Base-by-base conservation (phyloP, 2,329 filamentous ascomycete genomes). In the Ophiostoma perfectum region DNA sequence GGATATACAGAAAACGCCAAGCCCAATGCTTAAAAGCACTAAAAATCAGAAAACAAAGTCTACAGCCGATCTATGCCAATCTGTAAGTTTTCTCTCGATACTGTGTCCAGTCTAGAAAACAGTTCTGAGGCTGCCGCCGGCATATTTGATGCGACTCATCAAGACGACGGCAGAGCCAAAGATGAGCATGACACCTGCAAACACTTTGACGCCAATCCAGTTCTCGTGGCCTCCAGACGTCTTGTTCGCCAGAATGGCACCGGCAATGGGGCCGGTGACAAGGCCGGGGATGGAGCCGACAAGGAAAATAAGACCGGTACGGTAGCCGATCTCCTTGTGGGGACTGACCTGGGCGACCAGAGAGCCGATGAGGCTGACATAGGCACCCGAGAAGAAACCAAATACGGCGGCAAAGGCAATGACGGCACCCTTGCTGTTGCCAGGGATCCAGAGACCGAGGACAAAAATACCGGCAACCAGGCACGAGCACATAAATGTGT, bases 311-410 rank as follows among this genome's bases (percentile, higher is more conserved):
- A 81, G 79, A 0, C 85, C 86, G 2, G 80, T 83, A 6, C 84
- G 79, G 11, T 84, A 80, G 1, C 86, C 86, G 8, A 88, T 82
- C 72, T 86, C 80, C 1, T 79, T 76, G 67, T 84, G 77, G 45
- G 84, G 83, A 1, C 82, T 84, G 69, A 89, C 84, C 71, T 88
- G 83, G 1, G 76, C 77, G 4, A 80, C 73, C 1, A 81, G 75
- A 0, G 78, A 76, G 7, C 76, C 75, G 11, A 78, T 74, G 4
- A 81, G 73, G 9, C 78, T 77, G 16, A 81, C 74, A 68, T 78
- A 80, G 16, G 73, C 76, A 71, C 73, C 73, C 38, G 74, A 75
- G 60, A 77, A 77, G 75, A 80, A 80, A 41, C 80, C 80, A 58
- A 79, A 82, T 16, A 81, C 73, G 4, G 77, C 74, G 0, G 79